These are phyloP conservation scores for Boletus huronensis DNA, from an alignment of 768 basidiomycete genomes.

Conservation along the genomic window DNA sequence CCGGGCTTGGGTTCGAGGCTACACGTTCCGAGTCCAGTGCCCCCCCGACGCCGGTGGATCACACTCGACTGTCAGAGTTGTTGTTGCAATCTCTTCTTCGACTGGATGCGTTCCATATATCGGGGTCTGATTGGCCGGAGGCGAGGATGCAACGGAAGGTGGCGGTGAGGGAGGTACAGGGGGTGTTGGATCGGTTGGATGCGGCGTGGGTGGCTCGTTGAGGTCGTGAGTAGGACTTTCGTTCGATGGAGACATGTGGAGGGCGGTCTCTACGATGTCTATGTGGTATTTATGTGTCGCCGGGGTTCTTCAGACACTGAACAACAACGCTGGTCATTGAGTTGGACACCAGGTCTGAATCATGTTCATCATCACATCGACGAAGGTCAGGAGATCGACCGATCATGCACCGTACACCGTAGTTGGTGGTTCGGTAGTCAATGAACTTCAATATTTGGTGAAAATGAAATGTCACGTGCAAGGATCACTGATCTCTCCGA, in stretches of 20 bases:
- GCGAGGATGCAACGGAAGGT: constrained; percentile 80
- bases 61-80: constrained; percentile 69
- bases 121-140: constrained; percentile 72
- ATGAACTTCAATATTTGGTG: too few species aligned
- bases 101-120: constrained; percentile 68
- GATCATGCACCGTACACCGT: too few species aligned
- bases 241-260: neutral
- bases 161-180: constrained; percentile 84
- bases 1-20: neutral
- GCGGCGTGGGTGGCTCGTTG: constrained; percentile 50
- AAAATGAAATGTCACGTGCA: neutral
- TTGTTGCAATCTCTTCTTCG: constrained; percentile 85
- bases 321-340: neutral
- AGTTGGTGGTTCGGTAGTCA: too few species aligned
- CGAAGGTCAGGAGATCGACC: neutral
- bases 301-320: too few species aligned
- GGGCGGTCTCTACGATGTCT: neutral
- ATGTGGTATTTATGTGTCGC: too few species aligned
- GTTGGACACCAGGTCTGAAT: neutral
- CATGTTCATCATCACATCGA: neutral
- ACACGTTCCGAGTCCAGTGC: neutral
- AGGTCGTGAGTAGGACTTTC: neutral
- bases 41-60: constrained; percentile 32
- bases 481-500: neutral
- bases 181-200: constrained; percentile 76